Base-by-base conservation (phyloP, 768 basidiomycete genomes). In the Suillus hirtellus region DNA sequence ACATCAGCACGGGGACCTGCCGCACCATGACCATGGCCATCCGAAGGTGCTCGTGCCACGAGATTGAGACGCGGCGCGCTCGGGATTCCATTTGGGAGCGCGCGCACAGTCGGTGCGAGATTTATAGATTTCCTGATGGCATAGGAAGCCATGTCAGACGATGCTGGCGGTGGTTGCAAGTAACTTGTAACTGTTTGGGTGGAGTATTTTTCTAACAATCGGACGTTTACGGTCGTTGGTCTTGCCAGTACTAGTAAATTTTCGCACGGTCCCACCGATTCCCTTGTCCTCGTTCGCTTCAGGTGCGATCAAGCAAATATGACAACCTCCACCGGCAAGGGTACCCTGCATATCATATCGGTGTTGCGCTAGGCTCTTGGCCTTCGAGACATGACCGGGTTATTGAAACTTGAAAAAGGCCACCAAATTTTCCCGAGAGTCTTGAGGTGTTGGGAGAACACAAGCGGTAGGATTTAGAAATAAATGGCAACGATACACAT, bases 81-180 rank as follows among this genome's bases (percentile, higher is more conserved):
- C 37, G 96, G 96, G 15, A 95, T 82, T 64, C 96, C 96, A 40
- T 84, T 87, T 50, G 95, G 83, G 63, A 92, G 85, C 7, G 86
- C 81, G 72, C 91, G 86, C 67, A 92, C 86, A 40, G 93, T 93
- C 63, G 95, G 92, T 40, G 90, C 77, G 66, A 96, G 80, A 76
- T 86, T 92, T 71, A 93, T 80, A 66, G 90, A 89, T 79, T 88
- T 93, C 89, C 89, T 92, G 70, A 86, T 81, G 80, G 83, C 87
- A 73, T 88, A 80, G 69, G 87, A 79, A 74, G 88, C 86, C 87
- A 90, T 90, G 52, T 53, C 40, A 15, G 40, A 58, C 56, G 40
- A 58, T 58, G 56, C 40, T 42, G 42, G 56, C 40, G 24, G 40
- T 40, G 38, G 56, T 24, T 19, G 40, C 55, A 21, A 56, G 37